Evolutionary conservation across 1,284 basidiomycete species (phyloP).

Genomic region (Meripilus lineatus): DNA sequence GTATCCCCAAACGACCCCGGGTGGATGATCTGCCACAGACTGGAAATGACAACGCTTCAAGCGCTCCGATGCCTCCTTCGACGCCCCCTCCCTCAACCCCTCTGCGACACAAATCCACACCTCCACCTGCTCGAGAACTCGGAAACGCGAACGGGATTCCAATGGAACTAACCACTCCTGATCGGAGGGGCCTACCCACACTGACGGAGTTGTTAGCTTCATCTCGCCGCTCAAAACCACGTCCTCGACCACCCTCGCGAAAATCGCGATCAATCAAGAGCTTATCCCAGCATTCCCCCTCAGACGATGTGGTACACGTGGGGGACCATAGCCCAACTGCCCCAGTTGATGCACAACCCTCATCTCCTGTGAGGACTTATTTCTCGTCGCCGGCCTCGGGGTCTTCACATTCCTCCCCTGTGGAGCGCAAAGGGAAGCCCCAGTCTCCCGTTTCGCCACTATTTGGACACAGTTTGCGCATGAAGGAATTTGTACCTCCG

Average conservation of each 20-base stretch:
- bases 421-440: constrained; percentile 18
- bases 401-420: constrained; percentile 7
- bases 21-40: not conserved
- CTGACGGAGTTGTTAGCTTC: constrained; percentile 32
- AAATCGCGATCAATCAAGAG: constrained; percentile 15
- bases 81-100: constrained; percentile 20
- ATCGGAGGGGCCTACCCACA: constrained; percentile 22
- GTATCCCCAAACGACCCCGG: constrained; percentile 11
- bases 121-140: constrained; percentile 16
- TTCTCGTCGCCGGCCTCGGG: constrained; percentile 33
- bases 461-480: constrained; percentile 29
- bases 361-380: constrained; percentile 34
- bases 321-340: no score
- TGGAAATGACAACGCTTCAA: constrained; percentile 14
- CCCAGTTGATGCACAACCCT: constrained; percentile 11
- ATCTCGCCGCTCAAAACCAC: constrained; percentile 28
- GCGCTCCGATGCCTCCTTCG: constrained; percentile 19
- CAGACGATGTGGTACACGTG: constrained; percentile 1
- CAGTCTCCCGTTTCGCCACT: constrained; percentile 35
- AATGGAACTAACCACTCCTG: constrained; percentile 22
- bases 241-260: constrained; percentile 30
- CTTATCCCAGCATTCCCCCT: constrained; percentile 4
- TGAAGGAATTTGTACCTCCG: constrained; percentile 33
- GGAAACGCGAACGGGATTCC: constrained; percentile 25
- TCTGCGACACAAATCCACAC: constrained; percentile 10